Evolutionary conservation across 306 rosid species (phyloP), one percentile per base, ranked within the genome.

Genomic region (Prunus davidiana): DNA sequence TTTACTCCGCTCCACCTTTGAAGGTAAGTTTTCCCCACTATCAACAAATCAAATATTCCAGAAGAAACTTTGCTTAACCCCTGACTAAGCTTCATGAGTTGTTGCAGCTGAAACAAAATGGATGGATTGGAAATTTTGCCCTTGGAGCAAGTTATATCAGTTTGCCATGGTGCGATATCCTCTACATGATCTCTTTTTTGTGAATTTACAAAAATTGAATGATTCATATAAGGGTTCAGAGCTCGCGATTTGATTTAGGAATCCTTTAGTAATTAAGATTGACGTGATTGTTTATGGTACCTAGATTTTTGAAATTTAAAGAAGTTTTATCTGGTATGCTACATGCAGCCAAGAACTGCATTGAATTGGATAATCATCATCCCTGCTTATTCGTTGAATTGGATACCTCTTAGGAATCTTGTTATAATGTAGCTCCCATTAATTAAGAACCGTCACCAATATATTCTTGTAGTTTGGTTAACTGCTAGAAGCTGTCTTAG

Each of bases 51-150:
- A 15, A 66, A 72, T 76, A 70, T 52, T 51, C 55, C 5, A 46
- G 24, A 58, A 47, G 41, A 52, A 41, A 73, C 19, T 67, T 46
- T 76, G 52, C 80, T 18, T 45, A 46, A 30, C 66, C 34, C 55
- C 47, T 89, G 83, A 86, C 58, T 8, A 62, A 72, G 54, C 32
- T 85, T 77, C 54, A n/a, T 72, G 70, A 74, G 43, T 56, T 71
- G 79, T 80, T 84, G 82, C 89, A 96, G 99, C 86, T 96, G 67
- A 96, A 96, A 82, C 99, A 92, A 90, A 92, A 96, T 77, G 99
- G 99, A 84, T 96, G 99, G 99, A 89, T 96, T 55, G 98, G 99
- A 73, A 96, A 96, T 86, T 91, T 92, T 75, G 97, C 99, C 80
- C 91, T 96, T 69, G 99, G 98, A 83, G 97, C 99, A 82, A 96